These are phyloP conservation scores for Monosporascus sp. DNA, from an alignment of 2,329 filamentous ascomycete genomes.

Conservation along the genomic window DNA sequence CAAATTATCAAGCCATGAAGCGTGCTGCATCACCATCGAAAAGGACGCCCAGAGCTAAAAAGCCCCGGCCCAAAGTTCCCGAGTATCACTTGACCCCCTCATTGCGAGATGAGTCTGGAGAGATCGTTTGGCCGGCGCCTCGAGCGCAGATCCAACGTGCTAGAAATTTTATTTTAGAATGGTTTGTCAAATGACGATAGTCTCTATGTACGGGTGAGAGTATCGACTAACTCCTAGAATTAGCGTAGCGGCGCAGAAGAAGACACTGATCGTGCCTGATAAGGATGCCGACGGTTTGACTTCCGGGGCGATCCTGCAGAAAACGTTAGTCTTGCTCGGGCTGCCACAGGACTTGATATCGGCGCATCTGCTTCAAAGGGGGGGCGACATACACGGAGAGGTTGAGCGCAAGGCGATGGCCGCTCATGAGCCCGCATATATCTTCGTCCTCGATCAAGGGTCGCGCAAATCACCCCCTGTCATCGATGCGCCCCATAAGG, in stretches of 20 bases:
- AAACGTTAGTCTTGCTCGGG: constrained; percentile 54
- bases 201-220: background rate
- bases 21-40: constrained; percentile 16
- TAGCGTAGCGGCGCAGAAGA: constrained; percentile 45
- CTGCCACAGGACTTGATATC: constrained; percentile 46
- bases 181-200: constrained; percentile 33
- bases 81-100: constrained; percentile 40
- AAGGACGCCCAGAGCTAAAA: constrained; percentile 17
- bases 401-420: constrained; percentile 46
- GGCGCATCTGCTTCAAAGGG: constrained; percentile 55
- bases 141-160: constrained; percentile 48
- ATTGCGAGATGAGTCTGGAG: constrained; percentile 36
- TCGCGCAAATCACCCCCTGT: constrained; percentile 50
- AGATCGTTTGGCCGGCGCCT: constrained; percentile 57
- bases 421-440: constrained; percentile 43
- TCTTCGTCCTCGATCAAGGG: constrained; percentile 63
- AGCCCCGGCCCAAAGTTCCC: constrained; percentile 25
- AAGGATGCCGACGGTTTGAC: constrained; percentile 65
- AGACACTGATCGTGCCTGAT: constrained; percentile 58
- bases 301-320: constrained; percentile 57
- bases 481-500: constrained; percentile 41
- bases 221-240: constrained; percentile 3
- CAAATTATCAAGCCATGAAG: constrained; percentile 16
- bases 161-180: constrained; percentile 50
- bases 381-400: constrained; percentile 51